Evolutionary conservation across 768 basidiomycete species (phyloP), one percentile per base, ranked within the genome.

Genomic region (Mrakia hoshinonis): DNA sequence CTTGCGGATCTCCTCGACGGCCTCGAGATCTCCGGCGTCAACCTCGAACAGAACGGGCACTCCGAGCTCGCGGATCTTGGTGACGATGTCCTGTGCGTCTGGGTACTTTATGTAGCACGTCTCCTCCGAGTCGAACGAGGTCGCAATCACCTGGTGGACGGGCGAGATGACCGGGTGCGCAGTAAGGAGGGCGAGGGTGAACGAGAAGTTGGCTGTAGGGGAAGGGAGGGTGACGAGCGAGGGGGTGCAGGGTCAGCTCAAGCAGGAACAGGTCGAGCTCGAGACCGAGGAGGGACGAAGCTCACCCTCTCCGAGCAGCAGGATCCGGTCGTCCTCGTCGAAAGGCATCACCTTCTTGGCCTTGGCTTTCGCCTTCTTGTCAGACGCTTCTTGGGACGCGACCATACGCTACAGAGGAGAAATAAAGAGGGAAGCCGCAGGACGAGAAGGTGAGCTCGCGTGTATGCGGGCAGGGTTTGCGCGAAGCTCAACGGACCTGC

Each of bases 21-120:
- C 88, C 67, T 87, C 87, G 43, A 98, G 79, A 69, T 82, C 84
- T 9, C 87, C 89, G n/a, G 88, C 95, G 77, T 98, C 95, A 24
- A 96, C 84, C 9, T 83, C 84, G 78, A 96, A 97, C 15, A 90
- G 77, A 11, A 96, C 85, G 60, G 84, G 81, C 2, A 84, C 88
- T 0, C 92, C 92, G 31, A 82, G 82, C 24, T 81, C 81, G 67
- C 82, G 81, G 64, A 94, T 78, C 3, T 77, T 78, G 1, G 75
- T 73, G 12, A 96, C 85, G 73, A 86, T 89, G 12, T 78, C 82
- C 70, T 81, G 73, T 0, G 89, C 86, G 74, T 81, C 81, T 0
- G 89, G 86, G 79, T 97, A 97, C 79, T 97, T 98, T 43, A 82
- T 79, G 74, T 85, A 88, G 76, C 90, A 92, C 52, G 84, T 85